phyloP scores from a whole-genome alignment of 2,329 filamentous ascomycete genomes.

The Xylariaceae sp. region DNA sequence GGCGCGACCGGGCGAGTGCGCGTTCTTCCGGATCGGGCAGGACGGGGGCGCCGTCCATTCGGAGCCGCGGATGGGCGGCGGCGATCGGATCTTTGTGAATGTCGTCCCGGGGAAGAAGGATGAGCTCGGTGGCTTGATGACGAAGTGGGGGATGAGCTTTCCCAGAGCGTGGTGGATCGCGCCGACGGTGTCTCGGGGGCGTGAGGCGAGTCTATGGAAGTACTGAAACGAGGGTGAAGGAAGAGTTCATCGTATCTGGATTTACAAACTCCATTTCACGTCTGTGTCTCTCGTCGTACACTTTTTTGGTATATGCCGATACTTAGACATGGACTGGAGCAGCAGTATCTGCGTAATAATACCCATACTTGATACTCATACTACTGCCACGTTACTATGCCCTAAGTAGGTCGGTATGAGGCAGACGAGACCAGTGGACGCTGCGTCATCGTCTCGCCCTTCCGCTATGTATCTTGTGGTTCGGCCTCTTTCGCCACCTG shows the following conservation, averaged over 20 bases:
- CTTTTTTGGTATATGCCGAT: no score
- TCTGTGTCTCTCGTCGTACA: no score
- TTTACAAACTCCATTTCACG: no score
- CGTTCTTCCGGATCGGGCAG: slow-evolving; percentile 38
- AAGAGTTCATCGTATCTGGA: no score
- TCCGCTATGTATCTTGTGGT: no score
- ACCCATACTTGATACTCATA: neutral
- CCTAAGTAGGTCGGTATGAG: no score
- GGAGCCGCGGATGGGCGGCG: slow-evolving; percentile 31
- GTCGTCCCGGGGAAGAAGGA: slow-evolving; percentile 31
- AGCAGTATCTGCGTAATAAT: neutral
- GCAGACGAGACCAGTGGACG: no score
- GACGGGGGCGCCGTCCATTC: slow-evolving; percentile 39
- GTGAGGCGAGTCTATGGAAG: neutral
- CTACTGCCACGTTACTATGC: no score
- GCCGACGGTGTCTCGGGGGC: slow-evolving; percentile 4
- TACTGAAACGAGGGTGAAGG: no score
- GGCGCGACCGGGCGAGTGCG: slow-evolving; percentile 28
- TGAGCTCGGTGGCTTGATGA: slow-evolving; percentile 28
- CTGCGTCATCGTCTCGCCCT: no score
- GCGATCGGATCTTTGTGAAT: slow-evolving; percentile 33
- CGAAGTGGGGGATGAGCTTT: slow-evolving; percentile 32
- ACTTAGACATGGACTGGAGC: no score
- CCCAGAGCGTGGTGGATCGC: slow-evolving; percentile 11
- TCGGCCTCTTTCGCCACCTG: slow-evolving; percentile 20